Percentiles rank a stretch among this genome's conserved stretches.
Conservation (phyloP, 129 eudicot genomes). For the Chrysanthemum seticuspe region DNA sequence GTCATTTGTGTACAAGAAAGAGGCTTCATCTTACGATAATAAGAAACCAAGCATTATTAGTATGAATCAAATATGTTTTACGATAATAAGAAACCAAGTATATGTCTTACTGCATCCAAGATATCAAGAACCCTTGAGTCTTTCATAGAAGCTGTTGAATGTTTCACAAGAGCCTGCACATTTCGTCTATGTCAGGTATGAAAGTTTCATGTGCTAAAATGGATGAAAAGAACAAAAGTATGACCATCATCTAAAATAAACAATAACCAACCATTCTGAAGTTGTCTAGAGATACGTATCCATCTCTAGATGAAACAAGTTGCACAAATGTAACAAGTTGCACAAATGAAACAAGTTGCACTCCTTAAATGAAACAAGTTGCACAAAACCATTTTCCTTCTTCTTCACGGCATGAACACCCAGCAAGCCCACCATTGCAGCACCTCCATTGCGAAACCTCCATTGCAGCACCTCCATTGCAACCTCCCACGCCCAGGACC, state of each 20-base stretch:
- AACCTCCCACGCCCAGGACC: too few relatives aligned
- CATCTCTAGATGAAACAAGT: constrained; percentile 30
- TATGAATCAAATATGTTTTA: constrained; percentile 2
- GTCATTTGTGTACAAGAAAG: constrained; percentile 61
- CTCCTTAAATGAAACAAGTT: too few relatives aligned
- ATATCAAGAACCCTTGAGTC: constrained; percentile 83
- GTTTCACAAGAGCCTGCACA: constrained; percentile 82
- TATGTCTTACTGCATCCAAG: constrained; percentile 61
- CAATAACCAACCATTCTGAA: constrained; percentile 67
- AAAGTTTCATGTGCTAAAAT: constrained; percentile 12
- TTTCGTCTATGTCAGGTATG: constrained; percentile 8
- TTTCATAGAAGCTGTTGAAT: constrained; percentile 89
- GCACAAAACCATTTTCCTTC: too few relatives aligned
- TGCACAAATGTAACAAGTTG: too few relatives aligned
- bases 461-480: too few relatives aligned
- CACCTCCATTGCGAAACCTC: too few relatives aligned
- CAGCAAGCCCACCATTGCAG: too few relatives aligned
- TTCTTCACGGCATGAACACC: too few relatives aligned
- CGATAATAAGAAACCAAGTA: not conserved
- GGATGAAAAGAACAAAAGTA: constrained; percentile 4
- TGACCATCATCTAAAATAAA: not conserved
- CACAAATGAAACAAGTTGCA: too few relatives aligned
- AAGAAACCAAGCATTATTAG: not conserved
- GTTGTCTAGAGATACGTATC: constrained; percentile 67
- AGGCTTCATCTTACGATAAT: constrained; percentile 70